These are phyloP conservation scores for Leptoxyphium fumago DNA, from an alignment of 2,329 filamentous ascomycete species.

Conservation along the genomic window DNA sequence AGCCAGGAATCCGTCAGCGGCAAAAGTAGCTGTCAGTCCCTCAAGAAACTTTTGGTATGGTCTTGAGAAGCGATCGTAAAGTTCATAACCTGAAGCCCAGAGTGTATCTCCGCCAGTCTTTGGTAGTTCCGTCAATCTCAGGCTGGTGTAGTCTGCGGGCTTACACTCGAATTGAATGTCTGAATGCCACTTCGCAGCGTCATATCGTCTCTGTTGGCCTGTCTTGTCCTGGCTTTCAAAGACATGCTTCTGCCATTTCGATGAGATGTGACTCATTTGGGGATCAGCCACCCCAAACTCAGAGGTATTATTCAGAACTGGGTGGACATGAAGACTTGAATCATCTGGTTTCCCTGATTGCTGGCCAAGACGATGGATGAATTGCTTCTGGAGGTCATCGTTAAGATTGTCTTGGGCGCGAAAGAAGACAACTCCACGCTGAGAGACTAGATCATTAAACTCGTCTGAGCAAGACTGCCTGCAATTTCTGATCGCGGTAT, in stretches of 20 bases:
- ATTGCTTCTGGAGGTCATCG: constrained; percentile 37
- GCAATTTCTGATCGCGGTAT: too few species aligned
- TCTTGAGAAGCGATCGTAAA: constrained; percentile 41
- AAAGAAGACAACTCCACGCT: constrained; percentile 16
- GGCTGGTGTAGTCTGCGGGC: constrained; percentile 21
- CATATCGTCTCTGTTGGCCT: constrained; percentile 35
- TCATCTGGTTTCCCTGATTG: constrained; percentile 41
- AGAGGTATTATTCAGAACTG: constrained; percentile 24
- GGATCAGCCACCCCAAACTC: constrained; percentile 21
- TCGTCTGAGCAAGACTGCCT: not conserved
- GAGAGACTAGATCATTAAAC: constrained; percentile 6
- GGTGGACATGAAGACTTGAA: constrained; percentile 45
- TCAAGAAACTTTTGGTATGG: constrained; percentile 44
- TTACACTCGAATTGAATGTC: constrained; percentile 23
- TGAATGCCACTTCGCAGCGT: constrained; percentile 34
- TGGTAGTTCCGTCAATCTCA: constrained; percentile 20
- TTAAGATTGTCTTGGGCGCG: constrained; percentile 24
- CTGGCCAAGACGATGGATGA: constrained; percentile 41
- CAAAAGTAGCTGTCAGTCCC: constrained; percentile 31
- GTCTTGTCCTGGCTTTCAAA: constrained; percentile 3
- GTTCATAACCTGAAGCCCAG: constrained; percentile 37
- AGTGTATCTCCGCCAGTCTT: constrained; percentile 25
- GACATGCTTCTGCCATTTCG: constrained; percentile 16
- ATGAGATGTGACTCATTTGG: constrained; percentile 25
- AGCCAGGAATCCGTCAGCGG: constrained; percentile 20